Conservation (phyloP, 164 flowering plant genomes). For the Annona cherimola region DNA sequence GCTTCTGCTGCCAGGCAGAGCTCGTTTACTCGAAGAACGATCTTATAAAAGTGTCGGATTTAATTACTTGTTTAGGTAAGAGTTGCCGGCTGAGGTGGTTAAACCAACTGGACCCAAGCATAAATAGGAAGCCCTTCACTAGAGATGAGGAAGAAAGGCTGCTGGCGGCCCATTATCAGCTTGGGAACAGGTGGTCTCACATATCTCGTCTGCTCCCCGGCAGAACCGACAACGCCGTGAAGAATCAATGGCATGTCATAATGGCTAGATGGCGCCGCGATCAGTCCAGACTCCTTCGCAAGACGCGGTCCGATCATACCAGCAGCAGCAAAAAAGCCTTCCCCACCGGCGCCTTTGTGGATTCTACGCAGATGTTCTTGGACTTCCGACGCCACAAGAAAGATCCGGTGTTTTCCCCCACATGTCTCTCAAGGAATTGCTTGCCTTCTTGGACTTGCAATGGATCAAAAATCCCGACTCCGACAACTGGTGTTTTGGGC, state of each 20-base stretch:
- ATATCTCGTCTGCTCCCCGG: conserved; percentile 80
- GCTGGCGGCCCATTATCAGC: conserved; percentile 58
- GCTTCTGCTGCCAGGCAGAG: background rate
- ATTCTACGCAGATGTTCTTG: conserved; percentile 17
- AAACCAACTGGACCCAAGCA: conserved; percentile 86
- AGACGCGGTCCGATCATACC: conserved; percentile 30
- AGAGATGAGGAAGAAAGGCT: conserved; percentile 85
- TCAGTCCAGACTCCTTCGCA: conserved; percentile 44
- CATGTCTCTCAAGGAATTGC: conserved; percentile 7
- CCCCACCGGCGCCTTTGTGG: conserved; percentile 6
- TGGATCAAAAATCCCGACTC: conserved; percentile 7
- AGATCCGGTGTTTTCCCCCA: conserved; percentile 17
- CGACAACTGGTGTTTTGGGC: conserved; percentile 13
- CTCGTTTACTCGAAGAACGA: background rate
- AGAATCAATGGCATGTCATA: conserved; percentile 92
- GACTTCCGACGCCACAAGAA: conserved; percentile 26
- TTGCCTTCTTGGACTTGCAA: conserved; percentile 22
- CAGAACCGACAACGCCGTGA: conserved; percentile 82
- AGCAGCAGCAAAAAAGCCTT: conserved; percentile 6
- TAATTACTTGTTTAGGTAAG: conserved; percentile 42
- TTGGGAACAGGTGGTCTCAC: conserved; percentile 83
- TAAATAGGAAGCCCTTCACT: conserved; percentile 69
- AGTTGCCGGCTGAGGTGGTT: conserved; percentile 93
- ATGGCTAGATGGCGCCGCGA: conserved; percentile 80
- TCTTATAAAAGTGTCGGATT: conserved; percentile 7